Base-by-base conservation (phyloP, 1,284 basidiomycete species). In the Ustilago crameri region DNA sequence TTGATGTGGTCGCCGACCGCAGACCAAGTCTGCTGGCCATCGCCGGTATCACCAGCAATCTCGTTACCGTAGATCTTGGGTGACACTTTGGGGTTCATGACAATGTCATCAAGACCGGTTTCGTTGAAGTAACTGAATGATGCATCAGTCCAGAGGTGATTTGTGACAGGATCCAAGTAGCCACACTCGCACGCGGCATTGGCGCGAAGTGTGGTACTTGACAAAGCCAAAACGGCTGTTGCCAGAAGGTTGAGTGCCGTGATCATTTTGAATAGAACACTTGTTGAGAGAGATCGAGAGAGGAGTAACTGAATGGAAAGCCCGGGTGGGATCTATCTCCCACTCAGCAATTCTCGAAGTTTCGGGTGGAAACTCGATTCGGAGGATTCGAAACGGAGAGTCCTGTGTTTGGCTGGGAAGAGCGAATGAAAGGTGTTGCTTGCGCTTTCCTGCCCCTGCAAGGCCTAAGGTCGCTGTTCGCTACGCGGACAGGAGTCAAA, bases 91-190 rank as follows among this genome's bases (percentile, higher is more conserved):
- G 73, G 72, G 45, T 71, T 47, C 37, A 49, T 69, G 40, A 74
- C 74, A n/a, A 76, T 52, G 32, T 78, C 58, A 3, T 59, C 53
- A 18, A 63, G 44, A 26, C 64, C 75, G 5, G 72, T 60, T 46
- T 79, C 77, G 74, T 79, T 79, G 54, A 78, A 79, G 47, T 78
- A 79, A 46, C 38, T 51, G 61, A 79, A 74, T 15, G 65, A n/a
- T 10, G 74, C 76, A 58, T 76, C 77, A 42, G 75, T 79, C 75
- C 75, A 79, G 44, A 78, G 72, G 22, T 57, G 60, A 20, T 69
- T 60, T 17, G 76, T 78, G 40, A 46, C 17, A 17, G 75, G 75
- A 52, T 78, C 76, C 27, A 66, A 64, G 53, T 75, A 78, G n/a
- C 76, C 76, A 48, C 76, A 78, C 41, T 75, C 68, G 56, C 76